Percentiles rank a stretch among this genome's conserved stretches.
phyloP scores from a whole-genome alignment of 2,329 filamentous ascomycete species.

The Trichoderma semiorbis region DNA sequence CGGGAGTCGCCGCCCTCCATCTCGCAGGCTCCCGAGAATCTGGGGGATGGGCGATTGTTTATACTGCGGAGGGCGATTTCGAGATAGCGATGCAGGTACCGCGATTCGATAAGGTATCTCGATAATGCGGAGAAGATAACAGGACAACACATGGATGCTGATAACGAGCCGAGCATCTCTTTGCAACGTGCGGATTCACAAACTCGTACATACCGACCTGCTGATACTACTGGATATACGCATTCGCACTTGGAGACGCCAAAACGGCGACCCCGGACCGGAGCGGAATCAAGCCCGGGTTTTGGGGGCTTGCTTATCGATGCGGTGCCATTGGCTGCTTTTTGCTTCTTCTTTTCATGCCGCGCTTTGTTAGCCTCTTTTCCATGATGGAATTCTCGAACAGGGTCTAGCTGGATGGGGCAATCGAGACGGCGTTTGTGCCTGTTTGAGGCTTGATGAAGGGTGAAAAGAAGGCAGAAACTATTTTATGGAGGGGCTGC shows the following conservation, averaged over 20 bases:
- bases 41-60: not conserved
- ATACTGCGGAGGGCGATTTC: not conserved
- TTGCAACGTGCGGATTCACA: not conserved
- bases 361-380: not conserved
- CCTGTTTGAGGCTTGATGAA: not conserved
- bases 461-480: not conserved
- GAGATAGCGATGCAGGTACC: not conserved
- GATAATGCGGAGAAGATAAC: not conserved
- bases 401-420: not conserved
- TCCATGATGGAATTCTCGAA: not conserved
- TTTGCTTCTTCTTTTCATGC: not conserved
- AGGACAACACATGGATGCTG: not conserved
- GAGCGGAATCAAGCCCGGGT: not conserved
- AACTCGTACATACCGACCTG: not conserved
- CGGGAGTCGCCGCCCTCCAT: constrained; percentile 15
- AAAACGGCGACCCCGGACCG: constrained; percentile 5
- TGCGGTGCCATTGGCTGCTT: not conserved
- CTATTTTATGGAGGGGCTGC: not conserved
- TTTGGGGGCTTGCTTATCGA: constrained; percentile 2
- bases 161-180: not conserved
- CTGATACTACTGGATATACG: no score
- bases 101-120: not conserved
- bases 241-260: not conserved
- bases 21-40: constrained; percentile 7
- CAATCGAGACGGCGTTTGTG: not conserved